These are phyloP conservation scores for Amylocarpus encephaloides DNA, from an alignment of 2,329 filamentous ascomycete genomes.

Conservation along the genomic window DNA sequence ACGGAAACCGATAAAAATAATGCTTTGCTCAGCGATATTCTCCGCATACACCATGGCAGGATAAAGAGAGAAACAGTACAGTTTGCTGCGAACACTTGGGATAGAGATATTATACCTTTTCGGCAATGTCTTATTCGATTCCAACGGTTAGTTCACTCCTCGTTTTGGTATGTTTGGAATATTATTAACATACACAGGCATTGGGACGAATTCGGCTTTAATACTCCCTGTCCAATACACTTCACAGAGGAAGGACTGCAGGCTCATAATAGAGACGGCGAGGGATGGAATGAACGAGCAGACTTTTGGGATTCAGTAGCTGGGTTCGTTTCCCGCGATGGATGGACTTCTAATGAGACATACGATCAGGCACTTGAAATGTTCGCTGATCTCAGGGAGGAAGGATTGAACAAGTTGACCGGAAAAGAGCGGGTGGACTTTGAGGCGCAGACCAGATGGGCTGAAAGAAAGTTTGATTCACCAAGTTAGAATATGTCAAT, in stretches of 20 bases:
- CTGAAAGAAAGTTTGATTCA: slow-evolving; percentile 10
- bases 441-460: slow-evolving; percentile 31
- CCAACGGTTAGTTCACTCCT: slow-evolving; percentile 30
- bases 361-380: slow-evolving; percentile 33
- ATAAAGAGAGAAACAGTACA: slow-evolving; percentile 27
- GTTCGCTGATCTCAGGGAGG: slow-evolving; percentile 32
- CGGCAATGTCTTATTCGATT: slow-evolving; percentile 30
- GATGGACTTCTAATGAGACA: slow-evolving; percentile 33
- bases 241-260: slow-evolving; percentile 15
- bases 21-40: slow-evolving; percentile 18
- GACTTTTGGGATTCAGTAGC: slow-evolving; percentile 34
- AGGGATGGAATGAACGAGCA: slow-evolving; percentile 18
- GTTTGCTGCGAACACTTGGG: slow-evolving; percentile 30
- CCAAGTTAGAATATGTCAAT: too few relatives aligned
- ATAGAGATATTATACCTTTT: slow-evolving; percentile 31
- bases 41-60: slow-evolving; percentile 16
- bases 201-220: slow-evolving; percentile 27
- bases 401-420: slow-evolving; percentile 28
- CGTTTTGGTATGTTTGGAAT: too few relatives aligned
- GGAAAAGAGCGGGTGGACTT: slow-evolving; percentile 31
- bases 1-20: slow-evolving; percentile 27
- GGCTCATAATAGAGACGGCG: slow-evolving; percentile 17
- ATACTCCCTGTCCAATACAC: slow-evolving; percentile 27
- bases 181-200: slow-evolving; percentile 19
- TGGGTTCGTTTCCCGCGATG: slow-evolving; percentile 33